Conservation (phyloP, 169 alveolate species). For the Amoebophrya sp. region DNA sequence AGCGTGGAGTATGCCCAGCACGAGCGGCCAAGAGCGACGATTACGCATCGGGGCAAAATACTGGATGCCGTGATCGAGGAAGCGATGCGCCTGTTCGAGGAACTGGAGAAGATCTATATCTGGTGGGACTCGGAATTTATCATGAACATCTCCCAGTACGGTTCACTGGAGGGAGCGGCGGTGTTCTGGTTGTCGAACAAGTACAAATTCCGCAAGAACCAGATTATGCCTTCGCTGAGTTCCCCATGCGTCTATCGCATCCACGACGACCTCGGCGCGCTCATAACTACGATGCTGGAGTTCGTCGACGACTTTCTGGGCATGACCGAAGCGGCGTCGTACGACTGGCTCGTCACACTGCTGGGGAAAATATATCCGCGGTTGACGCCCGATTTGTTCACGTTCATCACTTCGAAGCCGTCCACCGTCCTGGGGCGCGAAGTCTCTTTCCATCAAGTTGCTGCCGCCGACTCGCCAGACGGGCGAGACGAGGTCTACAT, state of each 20-base stretch:
- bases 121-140: neutral
- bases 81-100: neutral
- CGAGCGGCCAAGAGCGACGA: neutral
- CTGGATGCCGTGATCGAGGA: neutral
- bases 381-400: neutral
- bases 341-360: neutral
- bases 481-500: too few species aligned
- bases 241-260: neutral
- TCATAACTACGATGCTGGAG: neutral
- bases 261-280: neutral
- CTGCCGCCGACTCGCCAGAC: too few species aligned
- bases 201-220: neutral
- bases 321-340: neutral
- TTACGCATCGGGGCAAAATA: neutral
- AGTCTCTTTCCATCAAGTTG: neutral
- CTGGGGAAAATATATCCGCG: neutral
- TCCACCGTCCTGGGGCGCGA: neutral
- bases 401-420: neutral
- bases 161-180: neutral
- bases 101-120: neutral
- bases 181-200: neutral
- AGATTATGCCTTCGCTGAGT: neutral
- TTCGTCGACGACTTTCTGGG: neutral
- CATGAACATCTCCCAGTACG: neutral
- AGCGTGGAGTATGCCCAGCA: neutral